Percentiles rank a stretch among this genome's conserved stretches.
These are phyloP conservation scores for Ceratobasidium sp. DNA, from an alignment of 1,284 basidiomycete species.

Conservation along the genomic window DNA sequence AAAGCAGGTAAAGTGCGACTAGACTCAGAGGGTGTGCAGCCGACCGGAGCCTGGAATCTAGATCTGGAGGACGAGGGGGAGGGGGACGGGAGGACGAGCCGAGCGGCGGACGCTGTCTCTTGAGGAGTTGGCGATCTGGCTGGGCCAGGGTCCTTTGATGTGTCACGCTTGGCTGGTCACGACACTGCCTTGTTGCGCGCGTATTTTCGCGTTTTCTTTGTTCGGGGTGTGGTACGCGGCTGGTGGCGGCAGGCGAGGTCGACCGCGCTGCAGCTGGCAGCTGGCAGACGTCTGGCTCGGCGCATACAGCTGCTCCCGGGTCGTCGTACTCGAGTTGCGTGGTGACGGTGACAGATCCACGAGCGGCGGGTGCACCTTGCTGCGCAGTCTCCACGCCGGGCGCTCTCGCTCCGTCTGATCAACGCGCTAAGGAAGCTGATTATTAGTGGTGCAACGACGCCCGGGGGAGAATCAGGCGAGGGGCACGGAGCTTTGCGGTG, in stretches of 20 bases:
- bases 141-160: slow-evolving; percentile 29
- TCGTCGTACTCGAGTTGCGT: no score
- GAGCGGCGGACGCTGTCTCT: slow-evolving; percentile 21
- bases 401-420: neutral
- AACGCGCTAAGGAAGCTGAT: no score
- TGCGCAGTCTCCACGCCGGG: slow-evolving; percentile 13
- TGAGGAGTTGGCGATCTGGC: slow-evolving; percentile 26
- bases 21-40: neutral
- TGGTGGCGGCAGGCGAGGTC: no score
- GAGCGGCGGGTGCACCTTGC: neutral
- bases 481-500: slow-evolving; percentile 3
- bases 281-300: no score
- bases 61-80: neutral
- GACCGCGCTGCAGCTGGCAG: no score
- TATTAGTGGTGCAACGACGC: no score
- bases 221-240: no score
- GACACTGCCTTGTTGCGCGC: neutral
- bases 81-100: neutral
- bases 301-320: no score
- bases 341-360: neutral
- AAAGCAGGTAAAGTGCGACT: no score
- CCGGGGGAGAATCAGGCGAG: neutral
- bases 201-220: no score
- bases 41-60: no score
- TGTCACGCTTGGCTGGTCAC: slow-evolving; percentile 30